Base-by-base conservation (phyloP, 805 yeast genomes). In the Candida ulmi region DNA sequence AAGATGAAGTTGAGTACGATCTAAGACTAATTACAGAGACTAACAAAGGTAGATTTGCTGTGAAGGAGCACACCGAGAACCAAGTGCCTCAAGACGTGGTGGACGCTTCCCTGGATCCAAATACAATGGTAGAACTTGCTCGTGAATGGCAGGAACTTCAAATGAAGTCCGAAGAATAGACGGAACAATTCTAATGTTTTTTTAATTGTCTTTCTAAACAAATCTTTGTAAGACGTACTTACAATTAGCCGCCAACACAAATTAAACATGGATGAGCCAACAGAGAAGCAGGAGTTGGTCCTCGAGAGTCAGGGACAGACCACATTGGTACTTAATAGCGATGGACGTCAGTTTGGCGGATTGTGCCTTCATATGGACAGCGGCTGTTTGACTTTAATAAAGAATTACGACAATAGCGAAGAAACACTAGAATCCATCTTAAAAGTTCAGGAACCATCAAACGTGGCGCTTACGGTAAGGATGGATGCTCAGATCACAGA, bases 1-100 rank as follows among this genome's bases (percentile, higher is more conserved):
- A 45, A 0, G 55, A 52, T 9, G 62, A 60, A 21, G 69, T 62
- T 38, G 60, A 55, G 3, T 72, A 69, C 41, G 80, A 72, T 35
- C 57, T 91, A 17, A 65, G 98, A 24, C 58, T 91, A 12, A 80
- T 91, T 5, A 72, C 78, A 2, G 74, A 78, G 48, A 76, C 76
- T 17, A 85, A 88, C 45, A 65, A 84, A 7, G 85, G 88, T 0
- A 67, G 91, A 24, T 88, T 88, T 65, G 82, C 87, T 0, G 63
- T 78, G 0, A 86, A 83, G 47, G 95, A 87, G 36, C 91, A 87
- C 55, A 77, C 95, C 2, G 95, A 91, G 51, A 87, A 81, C 57
- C 90, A 86, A 53, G 96, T 93, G 3, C 99, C 99, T 0, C 70
- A 74, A 38, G 99, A 93, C 53, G 78, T 93, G 17, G 83, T 93